Conservation (phyloP, 106 monocot species). For the Vanilla planifolia region DNA sequence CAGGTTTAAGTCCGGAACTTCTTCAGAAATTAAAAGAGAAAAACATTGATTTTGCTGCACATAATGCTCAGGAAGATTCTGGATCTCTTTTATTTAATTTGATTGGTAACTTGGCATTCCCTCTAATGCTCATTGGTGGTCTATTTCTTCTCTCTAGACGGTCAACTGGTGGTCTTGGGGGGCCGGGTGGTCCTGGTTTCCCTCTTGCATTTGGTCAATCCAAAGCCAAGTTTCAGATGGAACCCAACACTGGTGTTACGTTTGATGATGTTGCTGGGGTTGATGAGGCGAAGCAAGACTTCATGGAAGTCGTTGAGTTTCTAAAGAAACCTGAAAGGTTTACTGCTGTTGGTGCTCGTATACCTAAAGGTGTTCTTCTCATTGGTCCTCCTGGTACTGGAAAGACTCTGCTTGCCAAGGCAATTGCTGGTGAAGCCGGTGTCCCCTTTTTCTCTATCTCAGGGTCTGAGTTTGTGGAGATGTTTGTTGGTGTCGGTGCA, state of each 20-base stretch:
- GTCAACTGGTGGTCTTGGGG: constrained; percentile 84
- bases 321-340: constrained; percentile 99
- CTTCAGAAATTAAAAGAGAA: constrained; percentile 92
- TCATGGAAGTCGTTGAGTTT: constrained; percentile 99
- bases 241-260: constrained; percentile 96
- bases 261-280: constrained; percentile 99
- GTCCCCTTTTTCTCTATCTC: constrained; percentile 99
- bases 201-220: constrained; percentile 87
- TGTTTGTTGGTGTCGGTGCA: constrained; percentile 98
- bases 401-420: constrained; percentile 96
- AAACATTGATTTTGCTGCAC: constrained; percentile 95
- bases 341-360: constrained; percentile 93
- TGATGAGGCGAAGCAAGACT: constrained; percentile 98
- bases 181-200: constrained; percentile 84
- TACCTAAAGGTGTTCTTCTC: constrained; percentile 97
- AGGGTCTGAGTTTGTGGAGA: constrained; percentile 98
- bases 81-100: constrained; percentile 81
- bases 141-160: constrained; percentile 87
- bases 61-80: constrained; percentile 83
- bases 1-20: constrained; percentile 87
- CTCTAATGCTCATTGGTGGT: constrained; percentile 81
- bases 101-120: constrained; percentile 92
- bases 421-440: constrained; percentile 97
- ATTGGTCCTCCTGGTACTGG: constrained; percentile 98
- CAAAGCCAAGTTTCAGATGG: constrained; percentile 98